Percentiles rank a stretch among this genome's conserved stretches.
Conservation (phyloP, 2,329 filamentous ascomycete genomes). For the Cyphellophora attinorum region DNA sequence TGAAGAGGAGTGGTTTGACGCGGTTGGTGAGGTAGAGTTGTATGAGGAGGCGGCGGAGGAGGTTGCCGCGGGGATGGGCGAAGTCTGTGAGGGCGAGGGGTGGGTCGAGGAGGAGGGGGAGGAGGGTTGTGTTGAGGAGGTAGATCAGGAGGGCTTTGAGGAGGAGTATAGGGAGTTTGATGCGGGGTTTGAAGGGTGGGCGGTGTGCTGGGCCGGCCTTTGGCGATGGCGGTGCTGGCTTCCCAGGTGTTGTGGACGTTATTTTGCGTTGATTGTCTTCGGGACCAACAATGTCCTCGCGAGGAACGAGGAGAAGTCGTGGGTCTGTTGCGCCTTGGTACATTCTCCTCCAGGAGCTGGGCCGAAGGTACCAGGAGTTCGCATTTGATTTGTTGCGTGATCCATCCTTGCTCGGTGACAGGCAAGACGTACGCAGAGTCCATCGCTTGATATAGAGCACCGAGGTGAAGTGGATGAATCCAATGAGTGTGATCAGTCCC, state of each 20-base stretch:
- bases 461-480: conserved; percentile 3
- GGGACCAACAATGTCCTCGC: not conserved
- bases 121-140: not conserved
- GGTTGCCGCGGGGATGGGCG: not conserved
- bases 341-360: not conserved
- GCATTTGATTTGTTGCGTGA: too few species aligned
- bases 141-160: not conserved
- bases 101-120: not conserved
- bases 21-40: too few species aligned
- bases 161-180: not conserved
- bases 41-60: conserved; percentile 2
- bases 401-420: not conserved
- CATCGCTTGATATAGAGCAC: conserved; percentile 6
- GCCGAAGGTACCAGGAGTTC: not conserved
- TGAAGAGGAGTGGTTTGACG: too few species aligned
- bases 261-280: conserved; percentile 1
- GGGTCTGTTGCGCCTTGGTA: conserved; percentile 1
- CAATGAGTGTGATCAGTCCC: conserved; percentile 2
- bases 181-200: too few species aligned
- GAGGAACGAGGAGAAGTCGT: not conserved
- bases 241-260: not conserved
- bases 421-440: conserved; percentile 1
- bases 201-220: too few species aligned
- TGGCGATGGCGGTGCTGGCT: too few species aligned
- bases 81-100: not conserved